Evolutionary conservation across 306 rosid genomes (phyloP).

Genomic region (Cucurbita moschata): DNA sequence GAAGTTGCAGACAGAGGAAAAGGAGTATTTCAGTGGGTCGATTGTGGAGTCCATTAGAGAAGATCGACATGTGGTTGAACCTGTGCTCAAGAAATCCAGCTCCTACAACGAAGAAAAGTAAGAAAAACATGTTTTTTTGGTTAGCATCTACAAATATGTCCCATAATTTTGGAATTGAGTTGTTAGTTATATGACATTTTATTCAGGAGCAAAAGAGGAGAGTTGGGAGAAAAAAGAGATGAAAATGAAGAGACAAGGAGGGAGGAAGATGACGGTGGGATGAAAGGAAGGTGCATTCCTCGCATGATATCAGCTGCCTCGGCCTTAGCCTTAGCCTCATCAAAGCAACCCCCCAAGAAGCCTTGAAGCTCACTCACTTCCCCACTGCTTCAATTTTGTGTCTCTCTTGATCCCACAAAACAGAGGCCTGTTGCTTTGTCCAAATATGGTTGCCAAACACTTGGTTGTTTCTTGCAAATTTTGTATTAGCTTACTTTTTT

Average conservation of each 20-base stretch:
- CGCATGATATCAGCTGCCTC: slow-evolving; percentile 29
- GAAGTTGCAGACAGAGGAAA: slow-evolving; percentile 54
- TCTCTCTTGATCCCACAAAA: too few relatives aligned
- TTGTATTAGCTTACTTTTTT: too few relatives aligned
- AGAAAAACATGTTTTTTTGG: neutral
- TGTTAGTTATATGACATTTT: too few relatives aligned
- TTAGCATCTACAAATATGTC: too few relatives aligned
- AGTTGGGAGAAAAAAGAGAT: neutral
- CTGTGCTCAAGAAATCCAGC: slow-evolving; percentile 43
- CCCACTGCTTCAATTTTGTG: too few relatives aligned
- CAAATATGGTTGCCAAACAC: too few relatives aligned
- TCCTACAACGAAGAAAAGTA: slow-evolving; percentile 76
- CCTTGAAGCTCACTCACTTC: neutral
- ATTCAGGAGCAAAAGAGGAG: neutral
- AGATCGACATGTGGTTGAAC: slow-evolving; percentile 13
- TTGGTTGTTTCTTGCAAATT: too few relatives aligned
- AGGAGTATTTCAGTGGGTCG: slow-evolving; percentile 83
- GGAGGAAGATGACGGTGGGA: neutral
- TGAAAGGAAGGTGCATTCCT: slow-evolving; percentile 37
- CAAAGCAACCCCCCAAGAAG: slow-evolving; percentile 34
- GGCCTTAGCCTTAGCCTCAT: neutral
- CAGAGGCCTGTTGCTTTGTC: too few relatives aligned
- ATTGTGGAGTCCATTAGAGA: slow-evolving; percentile 49
- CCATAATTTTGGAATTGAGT: too few relatives aligned
- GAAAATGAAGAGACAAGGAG: neutral